phyloP scores from a whole-genome alignment of 2,329 filamentous ascomycete genomes.

The Fusarium annulatum region DNA sequence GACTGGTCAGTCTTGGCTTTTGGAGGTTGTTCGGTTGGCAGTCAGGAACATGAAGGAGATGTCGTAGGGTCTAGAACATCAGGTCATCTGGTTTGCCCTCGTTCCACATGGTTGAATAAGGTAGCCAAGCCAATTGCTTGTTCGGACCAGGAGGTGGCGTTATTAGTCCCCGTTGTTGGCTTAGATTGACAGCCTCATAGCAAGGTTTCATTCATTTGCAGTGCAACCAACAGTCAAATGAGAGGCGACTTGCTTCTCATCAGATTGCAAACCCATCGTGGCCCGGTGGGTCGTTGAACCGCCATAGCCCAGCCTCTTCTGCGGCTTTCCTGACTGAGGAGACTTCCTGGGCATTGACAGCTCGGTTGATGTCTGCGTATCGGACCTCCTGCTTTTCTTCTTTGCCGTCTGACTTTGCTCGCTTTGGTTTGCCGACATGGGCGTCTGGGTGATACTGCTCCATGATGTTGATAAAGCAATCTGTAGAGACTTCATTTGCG shows the following conservation, averaged over 20 bases:
- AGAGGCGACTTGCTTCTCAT: constrained; percentile 29
- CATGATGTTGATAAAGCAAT: constrained; percentile 88
- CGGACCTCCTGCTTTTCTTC: constrained; percentile 65
- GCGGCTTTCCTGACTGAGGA: constrained; percentile 74
- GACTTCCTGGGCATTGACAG: constrained; percentile 68
- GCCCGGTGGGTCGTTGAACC: constrained; percentile 74
- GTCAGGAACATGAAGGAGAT: constrained; percentile 13
- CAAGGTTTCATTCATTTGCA: constrained; percentile 4
- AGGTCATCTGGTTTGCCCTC: constrained; percentile 8
- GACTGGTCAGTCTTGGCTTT: constrained; percentile 6
- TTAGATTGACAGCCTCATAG: constrained; percentile 22
- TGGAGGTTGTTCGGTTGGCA: constrained; percentile 27
- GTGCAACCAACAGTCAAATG: constrained; percentile 9
- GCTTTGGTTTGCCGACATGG: constrained; percentile 78
- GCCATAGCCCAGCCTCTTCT: constrained; percentile 78
- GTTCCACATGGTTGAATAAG: constrained; percentile 13
- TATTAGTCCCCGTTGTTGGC: constrained; percentile 26
- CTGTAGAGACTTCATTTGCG: constrained; percentile 75
- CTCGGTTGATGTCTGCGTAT: constrained; percentile 83
- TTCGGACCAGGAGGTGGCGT: constrained; percentile 27
- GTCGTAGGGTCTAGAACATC: constrained; percentile 14
- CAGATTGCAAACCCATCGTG: constrained; percentile 64
- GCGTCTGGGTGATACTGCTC: constrained; percentile 87
- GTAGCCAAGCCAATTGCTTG: constrained; percentile 15
- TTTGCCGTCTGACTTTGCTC: constrained; percentile 33